Evolutionary conservation across 2,329 filamentous ascomycete genomes (phyloP).

Genomic region (Pyrenochaeta sp.): DNA sequence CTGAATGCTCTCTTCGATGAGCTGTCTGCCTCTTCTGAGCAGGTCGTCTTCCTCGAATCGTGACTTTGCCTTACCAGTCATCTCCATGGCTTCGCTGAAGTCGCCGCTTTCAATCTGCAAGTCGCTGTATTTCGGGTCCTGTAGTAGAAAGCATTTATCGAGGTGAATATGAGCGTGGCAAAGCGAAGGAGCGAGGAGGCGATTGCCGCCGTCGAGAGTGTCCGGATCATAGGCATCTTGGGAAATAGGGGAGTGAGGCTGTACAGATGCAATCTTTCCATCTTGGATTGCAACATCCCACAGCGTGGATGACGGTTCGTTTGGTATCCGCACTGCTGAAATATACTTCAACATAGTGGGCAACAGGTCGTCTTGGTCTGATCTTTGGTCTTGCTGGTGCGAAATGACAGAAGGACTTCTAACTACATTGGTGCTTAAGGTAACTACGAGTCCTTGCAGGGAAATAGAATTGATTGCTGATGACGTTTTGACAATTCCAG

Average conservation of each 20-base stretch:
- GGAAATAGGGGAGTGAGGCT: slow-evolving; percentile 30
- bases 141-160: slow-evolving; percentile 71
- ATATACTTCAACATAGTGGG: slow-evolving; percentile 34
- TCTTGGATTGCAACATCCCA: slow-evolving; percentile 51
- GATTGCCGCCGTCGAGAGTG: slow-evolving; percentile 51
- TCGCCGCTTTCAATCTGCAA: slow-evolving; percentile 67
- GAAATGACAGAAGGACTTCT: not conserved
- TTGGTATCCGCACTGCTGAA: slow-evolving; percentile 45
- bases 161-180: slow-evolving; percentile 79
- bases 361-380: too few species aligned
- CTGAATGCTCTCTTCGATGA: slow-evolving; percentile 70
- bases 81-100: slow-evolving; percentile 70
- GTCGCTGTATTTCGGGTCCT: slow-evolving; percentile 66
- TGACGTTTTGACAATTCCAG: slow-evolving; percentile 18
- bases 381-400: slow-evolving; percentile 5
- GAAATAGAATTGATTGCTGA: slow-evolving; percentile 9
- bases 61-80: slow-evolving; percentile 68
- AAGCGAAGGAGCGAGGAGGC: slow-evolving; percentile 63
- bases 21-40: slow-evolving; percentile 68
- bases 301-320: slow-evolving; percentile 34
- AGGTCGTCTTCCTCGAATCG: slow-evolving; percentile 70
- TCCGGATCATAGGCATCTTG: slow-evolving; percentile 25
- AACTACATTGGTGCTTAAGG: slow-evolving; percentile 15
- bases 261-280: slow-evolving; percentile 44
- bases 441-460: slow-evolving; percentile 29